Percentiles rank a stretch among this genome's conserved stretches.
Evolutionary conservation across 768 basidiomycete genomes (phyloP).

Genomic region (Suillus clintonianus): DNA sequence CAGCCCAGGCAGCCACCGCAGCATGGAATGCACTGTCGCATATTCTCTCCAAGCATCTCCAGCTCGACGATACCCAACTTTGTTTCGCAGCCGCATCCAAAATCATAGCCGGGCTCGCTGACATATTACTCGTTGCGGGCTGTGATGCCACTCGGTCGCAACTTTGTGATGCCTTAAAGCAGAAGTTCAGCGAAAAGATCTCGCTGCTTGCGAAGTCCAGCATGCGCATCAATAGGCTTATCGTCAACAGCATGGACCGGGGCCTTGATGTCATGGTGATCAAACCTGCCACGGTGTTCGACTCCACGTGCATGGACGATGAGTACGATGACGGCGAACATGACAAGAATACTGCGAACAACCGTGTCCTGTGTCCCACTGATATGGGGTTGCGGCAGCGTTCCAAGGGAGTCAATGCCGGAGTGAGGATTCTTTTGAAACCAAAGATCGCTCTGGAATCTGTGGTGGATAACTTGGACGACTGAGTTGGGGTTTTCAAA

Average conservation of each 20-base stretch:
- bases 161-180: constrained; percentile 40
- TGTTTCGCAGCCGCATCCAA: constrained; percentile 23
- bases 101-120: constrained; percentile 26
- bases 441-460: constrained; percentile 43
- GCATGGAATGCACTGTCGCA: constrained; percentile 47
- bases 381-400: constrained; percentile 38
- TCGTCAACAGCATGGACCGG: constrained; percentile 31
- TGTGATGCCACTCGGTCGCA: constrained; percentile 21
- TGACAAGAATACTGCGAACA: constrained; percentile 10
- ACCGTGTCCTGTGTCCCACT: constrained; percentile 36
- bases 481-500: constrained; percentile 14
- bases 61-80: constrained; percentile 23
- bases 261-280: constrained; percentile 32
- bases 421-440: constrained; percentile 35
- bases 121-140: constrained; percentile 31
- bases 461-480: constrained; percentile 35
- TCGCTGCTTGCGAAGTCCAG: constrained; percentile 45
- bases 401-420: constrained; percentile 23
- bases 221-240: constrained; percentile 45
- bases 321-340: constrained; percentile 30
- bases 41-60: constrained; percentile 22
- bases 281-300: constrained; percentile 24
- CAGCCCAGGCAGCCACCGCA: constrained; percentile 45
- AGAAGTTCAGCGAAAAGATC: constrained; percentile 47
- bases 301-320: constrained; percentile 30